Base-by-base conservation (phyloP, 139 green algal genomes). In the Deuterostichococcus epilithicus region DNA sequence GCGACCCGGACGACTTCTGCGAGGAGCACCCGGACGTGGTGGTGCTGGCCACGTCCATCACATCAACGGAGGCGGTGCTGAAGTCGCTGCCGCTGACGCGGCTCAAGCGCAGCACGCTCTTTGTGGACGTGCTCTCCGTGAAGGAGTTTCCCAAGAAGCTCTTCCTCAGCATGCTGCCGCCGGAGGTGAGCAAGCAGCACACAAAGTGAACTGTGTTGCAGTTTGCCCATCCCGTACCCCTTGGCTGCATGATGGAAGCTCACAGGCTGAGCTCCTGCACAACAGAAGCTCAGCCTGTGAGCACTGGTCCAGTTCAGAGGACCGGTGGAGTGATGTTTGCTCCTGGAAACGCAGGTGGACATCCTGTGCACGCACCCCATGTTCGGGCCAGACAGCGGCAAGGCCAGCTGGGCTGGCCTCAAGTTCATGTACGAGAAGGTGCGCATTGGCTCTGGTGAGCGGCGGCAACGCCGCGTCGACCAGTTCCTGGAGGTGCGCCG, bases 301-400 rank as follows among this genome's bases (percentile, higher is more conserved):
- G n/a, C n/a, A n/a, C n/a, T n/a, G n/a, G n/a, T n/a, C n/a, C n/a
- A n/a, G n/a, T n/a, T n/a, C n/a, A n/a, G n/a, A n/a, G n/a, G n/a
- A n/a, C n/a, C n/a, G n/a, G n/a, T n/a, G n/a, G n/a, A n/a, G n/a
- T n/a, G n/a, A 45, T 38, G 5, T 44, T 26, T 39, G 58, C 37
- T 37, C 33, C 68, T 76, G n/a, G n/a, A n/a, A n/a, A n/a, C 10
- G 26, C 70, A 93, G 71, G 88, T 98, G 76, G 96, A 99, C 87
- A 92, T 99, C 39, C 81, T 99, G 68, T 99, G 96, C 88, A 97
- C 93, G n/a, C 96, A 99, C 81, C 96, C 96, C 52, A 99, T 99
- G 96, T 99, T 99, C 87, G 96, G 96, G 0, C 96, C 96, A 8
- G 94, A 98, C 85, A 95, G 85, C 63, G 96, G 96, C 22, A 90